Evolutionary conservation across 257 asterid genomes (phyloP).

Genomic region (Henckelia pumila): DNA sequence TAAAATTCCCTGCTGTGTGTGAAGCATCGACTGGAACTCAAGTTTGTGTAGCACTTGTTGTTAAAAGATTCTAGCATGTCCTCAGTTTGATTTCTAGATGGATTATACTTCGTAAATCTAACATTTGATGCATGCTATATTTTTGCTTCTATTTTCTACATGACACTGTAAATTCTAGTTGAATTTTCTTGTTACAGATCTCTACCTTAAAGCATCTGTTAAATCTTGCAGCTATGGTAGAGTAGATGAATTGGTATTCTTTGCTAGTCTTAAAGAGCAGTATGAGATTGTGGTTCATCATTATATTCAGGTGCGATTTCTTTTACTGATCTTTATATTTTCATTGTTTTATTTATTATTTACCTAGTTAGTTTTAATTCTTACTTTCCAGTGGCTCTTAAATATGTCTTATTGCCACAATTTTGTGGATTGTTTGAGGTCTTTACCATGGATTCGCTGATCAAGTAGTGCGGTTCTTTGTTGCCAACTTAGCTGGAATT

Average conservation of each 20-base stretch:
- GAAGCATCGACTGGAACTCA: slow-evolving; percentile 17
- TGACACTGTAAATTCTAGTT: slow-evolving; percentile 11
- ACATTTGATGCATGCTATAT: slow-evolving; percentile 19
- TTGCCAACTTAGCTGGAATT: too few relatives aligned
- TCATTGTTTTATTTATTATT: neutral
- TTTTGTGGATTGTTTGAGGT: neutral
- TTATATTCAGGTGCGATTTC: slow-evolving; percentile 81
- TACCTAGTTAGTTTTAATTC: slow-evolving; percentile 5
- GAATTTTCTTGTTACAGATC: slow-evolving; percentile 15
- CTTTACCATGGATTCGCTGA: too few relatives aligned
- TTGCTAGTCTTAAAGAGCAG: slow-evolving; percentile 94
- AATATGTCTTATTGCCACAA: slow-evolving; percentile 11
- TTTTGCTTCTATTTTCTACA: slow-evolving; percentile 22
- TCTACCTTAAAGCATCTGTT: slow-evolving; percentile 25
- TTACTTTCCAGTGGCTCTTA: neutral
- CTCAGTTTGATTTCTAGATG: slow-evolving; percentile 9
- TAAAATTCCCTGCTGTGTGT: slow-evolving; percentile 14
- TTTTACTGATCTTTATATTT: slow-evolving; percentile 16
- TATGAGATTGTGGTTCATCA: slow-evolving; percentile 88
- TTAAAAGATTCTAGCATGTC: slow-evolving; percentile 3
- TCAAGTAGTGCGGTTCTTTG: too few relatives aligned
- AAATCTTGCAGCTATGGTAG: slow-evolving; percentile 79
- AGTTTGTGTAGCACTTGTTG: slow-evolving; percentile 2
- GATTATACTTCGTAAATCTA: slow-evolving; percentile 12
- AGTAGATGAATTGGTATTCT: slow-evolving; percentile 95